Evolutionary conservation across 768 basidiomycete genomes (phyloP).

Genomic region (Suillus cothurnatus): DNA sequence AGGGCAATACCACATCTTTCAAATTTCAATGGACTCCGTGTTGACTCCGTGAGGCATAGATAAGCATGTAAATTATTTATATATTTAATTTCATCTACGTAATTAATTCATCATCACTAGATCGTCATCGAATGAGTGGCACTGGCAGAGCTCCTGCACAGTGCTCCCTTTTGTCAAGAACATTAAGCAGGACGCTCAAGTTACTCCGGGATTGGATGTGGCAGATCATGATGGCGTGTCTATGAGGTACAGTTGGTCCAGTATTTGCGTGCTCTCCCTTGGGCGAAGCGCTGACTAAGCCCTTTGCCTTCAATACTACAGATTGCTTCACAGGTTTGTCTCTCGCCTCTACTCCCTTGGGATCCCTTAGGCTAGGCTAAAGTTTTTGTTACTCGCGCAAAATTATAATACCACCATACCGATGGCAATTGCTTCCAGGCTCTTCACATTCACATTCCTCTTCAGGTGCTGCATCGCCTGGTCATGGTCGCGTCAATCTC

Average conservation of each 20-base stretch:
- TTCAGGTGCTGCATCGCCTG: conserved; percentile 23
- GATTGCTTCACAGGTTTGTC: too few relatives aligned
- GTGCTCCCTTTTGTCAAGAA: not conserved
- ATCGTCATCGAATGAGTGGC: not conserved
- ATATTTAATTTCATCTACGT: not conserved
- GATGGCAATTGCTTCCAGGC: not conserved
- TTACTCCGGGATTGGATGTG: not conserved
- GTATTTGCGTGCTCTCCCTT: not conserved
- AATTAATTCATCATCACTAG: not conserved
- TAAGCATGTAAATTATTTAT: not conserved
- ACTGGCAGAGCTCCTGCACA: not conserved
- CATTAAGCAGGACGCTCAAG: not conserved
- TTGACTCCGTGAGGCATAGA: not conserved
- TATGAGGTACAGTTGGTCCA: not conserved
- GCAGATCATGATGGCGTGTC: not conserved
- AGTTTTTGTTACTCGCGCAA: not conserved
- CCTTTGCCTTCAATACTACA: not conserved
- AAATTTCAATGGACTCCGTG: not conserved
- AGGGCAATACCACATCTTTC: not conserved
- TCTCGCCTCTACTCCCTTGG: not conserved
- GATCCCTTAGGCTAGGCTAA: not conserved
- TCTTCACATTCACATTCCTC: not conserved
- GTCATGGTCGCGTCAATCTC: conserved; percentile 30
- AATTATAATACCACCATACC: not conserved
- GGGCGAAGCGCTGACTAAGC: not conserved